A percentile compares a stretch with the other conserved stretches of the same genome.
Conservation (phyloP, 495 filamentous ascomycete genomes). For the Daldinia bambusicola region DNA sequence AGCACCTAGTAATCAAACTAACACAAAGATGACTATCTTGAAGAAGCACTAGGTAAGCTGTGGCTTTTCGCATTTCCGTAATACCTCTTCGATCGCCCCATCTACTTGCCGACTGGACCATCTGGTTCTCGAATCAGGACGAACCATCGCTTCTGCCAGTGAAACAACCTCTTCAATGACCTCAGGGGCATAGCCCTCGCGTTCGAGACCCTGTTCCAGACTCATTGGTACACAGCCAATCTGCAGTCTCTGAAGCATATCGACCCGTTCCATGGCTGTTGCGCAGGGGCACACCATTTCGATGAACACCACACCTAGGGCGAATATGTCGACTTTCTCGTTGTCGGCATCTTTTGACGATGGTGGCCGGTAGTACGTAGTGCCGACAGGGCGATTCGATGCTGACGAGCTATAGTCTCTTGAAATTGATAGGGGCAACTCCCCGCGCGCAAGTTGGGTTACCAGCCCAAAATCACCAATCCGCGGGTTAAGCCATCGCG, state of each 20-base stretch:
- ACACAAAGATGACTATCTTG: neutral
- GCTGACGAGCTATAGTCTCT: neutral
- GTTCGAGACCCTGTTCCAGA: constrained; percentile 22
- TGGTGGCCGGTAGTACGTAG: constrained; percentile 46
- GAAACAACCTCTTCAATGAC: constrained; percentile 54
- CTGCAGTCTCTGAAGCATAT: constrained; percentile 60
- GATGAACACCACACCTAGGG: constrained; percentile 64
- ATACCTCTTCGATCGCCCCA: constrained; percentile 30
- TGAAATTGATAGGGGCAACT: constrained; percentile 26
- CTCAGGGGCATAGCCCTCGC: constrained; percentile 47
- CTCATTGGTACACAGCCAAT: constrained; percentile 34
- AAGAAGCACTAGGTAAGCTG: neutral
- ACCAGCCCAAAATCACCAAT: constrained; percentile 68
- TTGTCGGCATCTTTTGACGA: constrained; percentile 52
- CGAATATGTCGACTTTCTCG: constrained; percentile 65
- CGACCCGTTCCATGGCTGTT: constrained; percentile 65
- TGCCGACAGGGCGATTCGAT: constrained; percentile 32
- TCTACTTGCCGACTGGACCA: constrained; percentile 49
- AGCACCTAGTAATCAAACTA: neutral
- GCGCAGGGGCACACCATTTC: constrained; percentile 62
- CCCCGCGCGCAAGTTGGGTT: constrained; percentile 59
- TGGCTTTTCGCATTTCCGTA: constrained; percentile 24
- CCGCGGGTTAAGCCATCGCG: constrained; percentile 60
- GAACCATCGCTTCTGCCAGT: constrained; percentile 61
- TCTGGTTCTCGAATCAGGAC: constrained; percentile 52